These are phyloP conservation scores for Vanilla planifolia DNA, from an alignment of 106 monocot species.

Conservation along the genomic window DNA sequence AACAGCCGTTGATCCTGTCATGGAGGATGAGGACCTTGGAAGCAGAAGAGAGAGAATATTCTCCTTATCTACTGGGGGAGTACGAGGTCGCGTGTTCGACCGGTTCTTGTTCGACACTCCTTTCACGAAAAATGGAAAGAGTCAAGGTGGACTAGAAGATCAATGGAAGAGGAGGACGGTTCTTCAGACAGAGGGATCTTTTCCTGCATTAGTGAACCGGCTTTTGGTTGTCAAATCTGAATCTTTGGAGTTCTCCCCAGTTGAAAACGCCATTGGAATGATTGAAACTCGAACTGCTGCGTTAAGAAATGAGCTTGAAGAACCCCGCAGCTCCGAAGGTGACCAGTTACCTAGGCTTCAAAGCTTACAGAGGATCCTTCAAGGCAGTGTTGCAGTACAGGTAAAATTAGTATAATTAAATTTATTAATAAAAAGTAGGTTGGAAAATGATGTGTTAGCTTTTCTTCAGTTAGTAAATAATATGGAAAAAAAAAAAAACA, in stretches of 20 bases:
- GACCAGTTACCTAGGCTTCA: constrained; percentile 94
- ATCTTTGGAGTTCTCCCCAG: constrained; percentile 92
- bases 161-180: constrained; percentile 97
- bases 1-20: constrained; percentile 96
- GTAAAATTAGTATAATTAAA: too few relatives aligned
- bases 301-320: constrained; percentile 92
- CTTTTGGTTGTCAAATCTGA: constrained; percentile 84
- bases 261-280: constrained; percentile 99
- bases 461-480: too few relatives aligned
- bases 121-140: constrained; percentile 98
- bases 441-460: too few relatives aligned
- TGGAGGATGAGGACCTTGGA: constrained; percentile 97
- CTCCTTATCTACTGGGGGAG: constrained; percentile 66
- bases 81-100: constrained; percentile 83
- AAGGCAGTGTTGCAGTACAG: constrained; percentile 99
- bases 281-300: constrained; percentile 97
- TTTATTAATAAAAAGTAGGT: too few relatives aligned
- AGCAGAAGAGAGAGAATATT: constrained; percentile 91
- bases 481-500: too few relatives aligned
- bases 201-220: constrained; percentile 91
- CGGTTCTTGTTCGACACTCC: constrained; percentile 96
- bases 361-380: constrained; percentile 95
- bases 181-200: constrained; percentile 88
- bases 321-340: constrained; percentile 92
- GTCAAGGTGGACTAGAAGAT: constrained; percentile 94